A percentile compares a stretch with the other conserved stretches of the same genome.
Conservation (phyloP, 257 asterid genomes). For the Oldenlandia corymbosa region DNA sequence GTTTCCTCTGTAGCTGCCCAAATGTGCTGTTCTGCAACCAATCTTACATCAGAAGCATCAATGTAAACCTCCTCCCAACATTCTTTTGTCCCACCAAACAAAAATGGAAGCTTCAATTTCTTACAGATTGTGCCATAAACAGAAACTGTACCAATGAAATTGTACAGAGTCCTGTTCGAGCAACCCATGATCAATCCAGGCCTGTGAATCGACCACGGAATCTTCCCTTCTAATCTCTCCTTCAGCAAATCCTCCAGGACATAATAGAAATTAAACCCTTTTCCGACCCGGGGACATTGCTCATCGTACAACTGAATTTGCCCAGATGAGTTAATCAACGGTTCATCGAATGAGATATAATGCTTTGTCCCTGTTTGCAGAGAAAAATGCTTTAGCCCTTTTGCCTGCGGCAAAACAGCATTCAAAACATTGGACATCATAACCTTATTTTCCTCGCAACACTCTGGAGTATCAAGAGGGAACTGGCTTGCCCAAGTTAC, state of each 20-base stretch:
- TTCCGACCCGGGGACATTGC: slow-evolving; percentile 48
- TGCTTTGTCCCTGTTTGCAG: slow-evolving; percentile 83
- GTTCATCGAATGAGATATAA: slow-evolving; percentile 43
- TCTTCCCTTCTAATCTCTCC: slow-evolving; percentile 35
- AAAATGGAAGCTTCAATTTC: slow-evolving; percentile 51
- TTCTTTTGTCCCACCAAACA: slow-evolving; percentile 60
- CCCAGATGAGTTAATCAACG: background rate
- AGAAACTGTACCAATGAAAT: slow-evolving; percentile 65
- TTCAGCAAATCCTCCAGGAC: slow-evolving; percentile 68
- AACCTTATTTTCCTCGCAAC: slow-evolving; percentile 47
- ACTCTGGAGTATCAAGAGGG: slow-evolving; percentile 53
- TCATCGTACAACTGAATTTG: slow-evolving; percentile 34
- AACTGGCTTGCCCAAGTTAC: slow-evolving; percentile 76
- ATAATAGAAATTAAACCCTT: slow-evolving; percentile 55
- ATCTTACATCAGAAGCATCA: slow-evolving; percentile 74
- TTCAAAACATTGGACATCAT: slow-evolving; percentile 68
- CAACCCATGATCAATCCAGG: slow-evolving; percentile 74
- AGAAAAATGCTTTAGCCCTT: slow-evolving; percentile 48
- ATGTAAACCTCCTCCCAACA: slow-evolving; percentile 77
- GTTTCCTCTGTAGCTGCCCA: slow-evolving; percentile 48
- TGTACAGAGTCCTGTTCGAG: slow-evolving; percentile 45
- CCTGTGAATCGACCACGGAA: slow-evolving; percentile 69
- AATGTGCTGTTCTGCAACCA: slow-evolving; percentile 75
- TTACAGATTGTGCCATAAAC: slow-evolving; percentile 76
- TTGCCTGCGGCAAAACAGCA: slow-evolving; percentile 46